Evolutionary conservation across 345 rosid species (phyloP), one percentile per base, ranked within the genome.

Genomic region (Cardiospermum halicacabum): DNA sequence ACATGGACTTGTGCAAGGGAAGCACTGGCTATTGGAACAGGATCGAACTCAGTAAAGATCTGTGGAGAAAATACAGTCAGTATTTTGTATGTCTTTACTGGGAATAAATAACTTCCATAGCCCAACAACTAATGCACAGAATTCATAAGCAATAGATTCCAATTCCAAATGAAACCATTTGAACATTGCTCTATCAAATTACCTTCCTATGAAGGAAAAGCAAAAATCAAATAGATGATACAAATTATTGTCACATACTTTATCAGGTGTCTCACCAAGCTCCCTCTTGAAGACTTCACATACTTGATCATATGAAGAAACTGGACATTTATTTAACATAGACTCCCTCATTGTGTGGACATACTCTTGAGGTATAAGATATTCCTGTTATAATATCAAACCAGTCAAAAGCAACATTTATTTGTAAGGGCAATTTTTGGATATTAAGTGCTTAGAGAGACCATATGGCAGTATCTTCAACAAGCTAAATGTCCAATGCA

Each of bases 1-100:
- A 89, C 86, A 85, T 94, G 99, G 77, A 94, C 97, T 89, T 94
- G 97, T 57, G 99, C 99, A 60, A 94, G 91, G 62, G 99, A 91
- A 77, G 99, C 97, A 75, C 97, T 94, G 47, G 97, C 99, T 58
- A 94, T 82, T 0, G 97, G 97, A 75, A 81, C 89, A 56, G 95
- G 89, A 68, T 94, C 89, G 77, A 94, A 89, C 32, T 94, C 95
- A 34, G 71, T 71, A 64, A 89, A 94, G 22, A 91, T 72, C 97
- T 91, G 70, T 54, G 69, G 48, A 68, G 37, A 26, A 60, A 58
- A 70, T 50, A 24, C 53, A 27, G 55, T 64, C 25, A 65, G 45
- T 27, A 51, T 37, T 53, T 13, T 50, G 3, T 18, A 3, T 18
- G 34, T 58, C 60, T 66, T 51, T 13, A 50, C n/a, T 62, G 11